A percentile compares a stretch with the other conserved stretches of the same genome.
phyloP scores from a whole-genome alignment of 2,329 filamentous ascomycete species.

The Bipolaris sorokiniana region DNA sequence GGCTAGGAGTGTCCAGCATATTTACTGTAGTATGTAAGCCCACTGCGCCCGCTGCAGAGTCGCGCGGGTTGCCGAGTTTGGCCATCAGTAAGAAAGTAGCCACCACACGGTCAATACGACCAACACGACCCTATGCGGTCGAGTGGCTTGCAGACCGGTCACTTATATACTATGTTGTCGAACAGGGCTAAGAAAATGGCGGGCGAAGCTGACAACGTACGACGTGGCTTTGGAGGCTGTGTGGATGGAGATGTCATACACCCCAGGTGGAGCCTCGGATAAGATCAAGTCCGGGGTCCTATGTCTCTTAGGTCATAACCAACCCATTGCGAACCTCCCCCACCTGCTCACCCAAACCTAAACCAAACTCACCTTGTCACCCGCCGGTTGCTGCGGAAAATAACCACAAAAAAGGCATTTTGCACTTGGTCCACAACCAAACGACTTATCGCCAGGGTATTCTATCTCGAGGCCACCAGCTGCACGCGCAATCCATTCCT shows the following conservation, averaged over 20 bases:
- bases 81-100: background rate
- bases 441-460: background rate
- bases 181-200: background rate
- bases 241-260: conserved; percentile 15
- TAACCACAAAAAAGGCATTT: background rate
- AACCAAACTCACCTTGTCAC: background rate
- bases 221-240: conserved; percentile 27
- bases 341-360: background rate
- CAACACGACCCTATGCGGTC: background rate
- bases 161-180: background rate
- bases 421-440: background rate
- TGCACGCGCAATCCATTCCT: conserved; percentile 1
- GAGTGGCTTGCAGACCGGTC: background rate
- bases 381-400: background rate
- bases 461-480: background rate
- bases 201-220: background rate
- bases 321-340: background rate
- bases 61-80: background rate
- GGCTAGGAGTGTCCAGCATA: background rate
- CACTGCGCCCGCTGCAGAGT: background rate
- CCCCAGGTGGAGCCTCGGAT: conserved; percentile 10
- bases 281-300: conserved; percentile 3
- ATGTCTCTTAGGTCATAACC: background rate
- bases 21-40: background rate
- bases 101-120: background rate